Percentiles rank a stretch among this genome's conserved stretches.
These are phyloP conservation scores for Cornus florida DNA, from an alignment of 148 eudicot genomes.

Conservation along the genomic window DNA sequence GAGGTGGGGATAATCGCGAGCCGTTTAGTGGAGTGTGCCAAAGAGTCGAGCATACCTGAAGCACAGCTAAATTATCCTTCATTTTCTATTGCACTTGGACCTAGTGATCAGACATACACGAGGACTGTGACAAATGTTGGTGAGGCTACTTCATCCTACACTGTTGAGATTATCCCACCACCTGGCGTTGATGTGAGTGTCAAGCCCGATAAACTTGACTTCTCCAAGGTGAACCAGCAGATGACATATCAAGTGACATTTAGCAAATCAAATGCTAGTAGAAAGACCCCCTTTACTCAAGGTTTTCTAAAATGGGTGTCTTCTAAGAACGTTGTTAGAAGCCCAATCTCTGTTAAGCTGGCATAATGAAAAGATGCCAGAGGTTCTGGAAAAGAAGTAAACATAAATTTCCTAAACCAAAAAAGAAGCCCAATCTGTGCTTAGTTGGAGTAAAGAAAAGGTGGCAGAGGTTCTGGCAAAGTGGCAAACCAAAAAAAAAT, in stretches of 20 bases:
- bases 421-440: too few species aligned
- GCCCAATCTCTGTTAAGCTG: conserved; percentile 8
- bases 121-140: conserved; percentile 40
- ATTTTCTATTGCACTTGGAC: conserved; percentile 14
- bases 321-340: conserved; percentile 15
- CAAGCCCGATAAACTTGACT: conserved; percentile 9
- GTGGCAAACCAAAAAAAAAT: too few species aligned
- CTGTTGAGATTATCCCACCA: conserved; percentile 11
- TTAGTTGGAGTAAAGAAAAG: too few species aligned
- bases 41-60: conserved; percentile 15
- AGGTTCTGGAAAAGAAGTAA: too few species aligned
- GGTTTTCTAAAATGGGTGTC: conserved; percentile 16
- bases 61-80: conserved; percentile 31
- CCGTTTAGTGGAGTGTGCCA: conserved; percentile 17
- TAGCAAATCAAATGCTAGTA: not conserved
- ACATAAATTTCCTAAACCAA: too few species aligned
- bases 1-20: conserved; percentile 3
- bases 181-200: conserved; percentile 15
- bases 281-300: not conserved
- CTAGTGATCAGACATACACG: conserved; percentile 11
- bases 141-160: conserved; percentile 16
- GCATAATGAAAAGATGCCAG: too few species aligned
- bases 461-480: too few species aligned
- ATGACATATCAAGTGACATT: conserved; percentile 18
- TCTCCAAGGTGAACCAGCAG: conserved; percentile 22